Base-by-base conservation (phyloP, 352 stramenopile genomes). In the Sclerospora graminicola region DNA sequence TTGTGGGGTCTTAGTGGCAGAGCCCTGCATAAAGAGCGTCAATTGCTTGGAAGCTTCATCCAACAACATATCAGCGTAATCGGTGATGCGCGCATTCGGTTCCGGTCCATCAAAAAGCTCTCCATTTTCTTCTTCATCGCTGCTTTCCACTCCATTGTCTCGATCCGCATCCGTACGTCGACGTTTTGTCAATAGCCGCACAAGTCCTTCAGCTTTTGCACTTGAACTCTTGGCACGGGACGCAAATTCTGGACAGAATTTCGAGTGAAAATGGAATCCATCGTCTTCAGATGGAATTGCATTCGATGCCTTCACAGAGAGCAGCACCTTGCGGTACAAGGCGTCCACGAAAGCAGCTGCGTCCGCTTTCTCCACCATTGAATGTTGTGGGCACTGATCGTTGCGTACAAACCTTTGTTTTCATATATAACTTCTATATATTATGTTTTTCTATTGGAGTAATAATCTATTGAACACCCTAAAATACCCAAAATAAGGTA, bases 291-390 rank as follows among this genome's bases (percentile, higher is more conserved):
- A 84, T 15, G 71, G 66, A 15, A 92, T 60, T 0, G 41, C 72
- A 54, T 92, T 92, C 30, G 81, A 87, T 6, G 77, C 81, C 59
- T 92, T 92, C 14, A 92, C 81, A 5, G 65, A 64, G 18, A 82
- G 63, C 43, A 88, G 45, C 46, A 88, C 75, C 41, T 82, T 84
- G 47, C 72, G 75, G 49, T 88, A 88, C 48, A 88, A 54, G 14
- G 67, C 54, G 42, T 75, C 54, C 19, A 84, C 67, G 47, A 81
- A 84, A 31, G 56, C 57, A 27, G 38, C 30, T 15, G 45, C 55
- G 44, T 59, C 57, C 37, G 31, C 30, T 40, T 61, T 34, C 37
- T 59, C 41, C 15, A 40, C 48, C 60, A 64, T 66, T 26, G 21
- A 26, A 26, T 26, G 21, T 26, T 26, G 21, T 26, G 3, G 21